phyloP scores from a whole-genome alignment of 2,329 filamentous ascomycete genomes.

The Pyricularia grisea region DNA sequence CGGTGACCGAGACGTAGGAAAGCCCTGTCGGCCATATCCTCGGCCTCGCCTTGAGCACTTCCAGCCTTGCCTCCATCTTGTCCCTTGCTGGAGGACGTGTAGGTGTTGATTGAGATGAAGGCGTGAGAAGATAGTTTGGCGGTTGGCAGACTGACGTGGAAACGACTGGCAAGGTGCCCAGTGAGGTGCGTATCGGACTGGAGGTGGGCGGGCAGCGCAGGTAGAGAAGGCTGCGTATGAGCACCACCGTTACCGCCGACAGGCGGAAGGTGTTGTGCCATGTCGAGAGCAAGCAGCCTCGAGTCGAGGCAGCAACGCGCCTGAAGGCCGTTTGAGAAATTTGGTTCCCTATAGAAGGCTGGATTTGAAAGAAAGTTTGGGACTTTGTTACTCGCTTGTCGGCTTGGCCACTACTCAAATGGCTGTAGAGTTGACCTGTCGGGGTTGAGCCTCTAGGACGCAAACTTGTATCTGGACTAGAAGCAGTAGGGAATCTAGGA shows the following conservation, averaged over 20 bases:
- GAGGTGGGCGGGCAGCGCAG: constrained; percentile 74
- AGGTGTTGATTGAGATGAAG: constrained; percentile 88
- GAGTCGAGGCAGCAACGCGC: constrained; percentile 1
- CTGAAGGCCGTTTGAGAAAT: background rate
- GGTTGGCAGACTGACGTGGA: constrained; percentile 83
- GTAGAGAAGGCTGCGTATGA: constrained; percentile 78
- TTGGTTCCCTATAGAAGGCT: background rate
- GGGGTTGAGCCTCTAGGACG: background rate
- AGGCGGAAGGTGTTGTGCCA: constrained; percentile 51
- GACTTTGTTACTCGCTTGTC: background rate
- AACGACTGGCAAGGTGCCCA: constrained; percentile 76
- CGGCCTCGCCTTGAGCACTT: constrained; percentile 83
- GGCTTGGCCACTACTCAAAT: background rate
- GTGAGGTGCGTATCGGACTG: constrained; percentile 61
- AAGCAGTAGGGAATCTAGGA: background rate
- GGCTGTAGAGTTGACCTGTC: background rate
- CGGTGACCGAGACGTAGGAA: constrained; percentile 78
- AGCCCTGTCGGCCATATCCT: constrained; percentile 81
- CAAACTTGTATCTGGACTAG: background rate
- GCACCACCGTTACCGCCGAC: constrained; percentile 43
- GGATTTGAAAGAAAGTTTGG: background rate
- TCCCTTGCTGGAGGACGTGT: constrained; percentile 79
- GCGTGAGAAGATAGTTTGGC: constrained; percentile 86
- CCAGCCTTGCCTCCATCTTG: constrained; percentile 86
- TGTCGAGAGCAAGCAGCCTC: constrained; percentile 27